These are phyloP conservation scores for Boletus reticuloceps DNA, from an alignment of 768 basidiomycete genomes.

Conservation along the genomic window DNA sequence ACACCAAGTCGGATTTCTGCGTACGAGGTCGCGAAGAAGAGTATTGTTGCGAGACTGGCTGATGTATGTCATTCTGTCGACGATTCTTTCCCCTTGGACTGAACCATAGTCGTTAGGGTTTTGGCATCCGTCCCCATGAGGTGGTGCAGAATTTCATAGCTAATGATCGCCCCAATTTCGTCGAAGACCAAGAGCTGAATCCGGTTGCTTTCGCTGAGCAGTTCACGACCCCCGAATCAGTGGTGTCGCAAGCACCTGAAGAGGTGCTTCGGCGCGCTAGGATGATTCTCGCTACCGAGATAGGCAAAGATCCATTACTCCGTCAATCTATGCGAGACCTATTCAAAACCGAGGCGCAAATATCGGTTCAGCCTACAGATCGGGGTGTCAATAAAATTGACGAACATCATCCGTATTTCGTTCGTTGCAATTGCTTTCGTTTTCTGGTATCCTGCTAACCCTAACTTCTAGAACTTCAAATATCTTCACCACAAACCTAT, in stretches of 20 bases:
- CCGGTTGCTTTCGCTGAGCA: conserved; percentile 85
- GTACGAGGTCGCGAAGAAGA: conserved; percentile 83
- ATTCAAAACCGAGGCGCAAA: conserved; percentile 70
- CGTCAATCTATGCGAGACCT: conserved; percentile 71
- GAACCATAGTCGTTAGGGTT: conserved; percentile 51
- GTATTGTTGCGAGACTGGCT: conserved; percentile 71
- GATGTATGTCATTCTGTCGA: conserved; percentile 49
- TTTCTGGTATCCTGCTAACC: conserved; percentile 3
- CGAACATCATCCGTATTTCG: conserved; percentile 69
- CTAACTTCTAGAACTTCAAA: conserved; percentile 77
- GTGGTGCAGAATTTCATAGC: conserved; percentile 82
- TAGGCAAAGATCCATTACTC: conserved; percentile 90
- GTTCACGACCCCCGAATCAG: conserved; percentile 69
- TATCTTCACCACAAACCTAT: conserved; percentile 83
- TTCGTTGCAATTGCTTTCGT: conserved; percentile 35
- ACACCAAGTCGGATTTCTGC: conserved; percentile 80
- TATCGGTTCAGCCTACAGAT: conserved; percentile 86
- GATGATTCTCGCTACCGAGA: conserved; percentile 83
- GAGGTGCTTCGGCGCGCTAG: conserved; percentile 73
- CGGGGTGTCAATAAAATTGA: conserved; percentile 77
- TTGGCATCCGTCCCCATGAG: conserved; percentile 78
- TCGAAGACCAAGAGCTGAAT: conserved; percentile 78
- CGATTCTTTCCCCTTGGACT: background rate
- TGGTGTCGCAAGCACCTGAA: conserved; percentile 55
- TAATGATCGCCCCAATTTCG: conserved; percentile 58